A percentile compares a stretch with the other conserved stretches of the same genome.
Conservation (phyloP, 768 basidiomycete genomes). For the Pisolithus marmoratus region DNA sequence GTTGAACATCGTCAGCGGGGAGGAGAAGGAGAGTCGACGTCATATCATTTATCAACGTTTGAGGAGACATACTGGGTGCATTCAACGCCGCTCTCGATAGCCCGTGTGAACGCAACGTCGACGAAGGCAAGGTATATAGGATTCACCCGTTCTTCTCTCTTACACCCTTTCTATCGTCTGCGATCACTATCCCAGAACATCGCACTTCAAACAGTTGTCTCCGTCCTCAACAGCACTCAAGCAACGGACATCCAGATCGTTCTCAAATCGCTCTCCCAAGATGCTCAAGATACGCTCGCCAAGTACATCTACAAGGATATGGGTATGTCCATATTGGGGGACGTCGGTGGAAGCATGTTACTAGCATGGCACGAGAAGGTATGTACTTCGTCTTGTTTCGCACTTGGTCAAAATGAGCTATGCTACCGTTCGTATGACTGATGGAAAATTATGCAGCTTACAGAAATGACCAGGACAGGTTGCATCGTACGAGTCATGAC, state of each 20-base stretch:
- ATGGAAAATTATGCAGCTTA: slow-evolving; percentile 50
- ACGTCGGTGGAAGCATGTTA: slow-evolving; percentile 60
- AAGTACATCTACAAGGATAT: slow-evolving; percentile 98
- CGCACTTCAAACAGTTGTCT: slow-evolving; percentile 73
- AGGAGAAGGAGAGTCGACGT: no score
- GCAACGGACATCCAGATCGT: slow-evolving; percentile 76
- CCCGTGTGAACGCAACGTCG: slow-evolving; percentile 82
- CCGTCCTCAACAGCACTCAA: slow-evolving; percentile 92
- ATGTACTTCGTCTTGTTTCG: slow-evolving; percentile 12
- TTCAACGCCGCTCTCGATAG: slow-evolving; percentile 65
- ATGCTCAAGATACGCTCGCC: slow-evolving; percentile 88
- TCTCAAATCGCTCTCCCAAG: slow-evolving; percentile 65
- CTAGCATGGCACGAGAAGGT: slow-evolving; percentile 98
- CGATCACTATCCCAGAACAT: slow-evolving; percentile 48
- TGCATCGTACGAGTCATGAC: no score
- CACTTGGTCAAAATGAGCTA: background rate
- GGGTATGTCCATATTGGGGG: slow-evolving; percentile 56
- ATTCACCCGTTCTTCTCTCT: background rate
- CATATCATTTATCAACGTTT: no score
- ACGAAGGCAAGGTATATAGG: slow-evolving; percentile 94
- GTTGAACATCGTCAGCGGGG: no score
- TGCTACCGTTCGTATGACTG: background rate
- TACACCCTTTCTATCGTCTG: background rate
- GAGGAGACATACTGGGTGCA: slow-evolving; percentile 68
- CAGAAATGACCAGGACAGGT: slow-evolving; percentile 89